Evolutionary conservation across 345 rosid genomes (phyloP).

Genomic region (Theobroma cacao): DNA sequence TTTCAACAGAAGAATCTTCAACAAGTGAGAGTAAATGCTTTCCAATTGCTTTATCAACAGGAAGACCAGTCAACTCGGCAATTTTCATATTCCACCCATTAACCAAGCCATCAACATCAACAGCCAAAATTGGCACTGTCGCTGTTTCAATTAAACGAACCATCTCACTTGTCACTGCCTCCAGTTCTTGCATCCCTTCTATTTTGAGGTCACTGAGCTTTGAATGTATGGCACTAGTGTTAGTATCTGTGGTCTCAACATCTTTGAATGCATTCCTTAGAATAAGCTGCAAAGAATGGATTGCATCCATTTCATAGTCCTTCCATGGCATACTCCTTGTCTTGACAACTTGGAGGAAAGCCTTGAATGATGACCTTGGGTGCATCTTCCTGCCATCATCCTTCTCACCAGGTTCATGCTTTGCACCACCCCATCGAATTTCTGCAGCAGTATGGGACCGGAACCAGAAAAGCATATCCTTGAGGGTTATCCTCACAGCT

Average conservation of each 20-base stretch:
- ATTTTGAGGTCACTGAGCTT: conserved; percentile 71
- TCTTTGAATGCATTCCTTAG: conserved; percentile 80
- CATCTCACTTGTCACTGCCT: conserved; percentile 94
- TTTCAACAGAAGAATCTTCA: conserved; percentile 75
- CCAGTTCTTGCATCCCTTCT: conserved; percentile 82
- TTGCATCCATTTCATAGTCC: conserved; percentile 96
- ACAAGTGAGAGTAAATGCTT: conserved; percentile 76
- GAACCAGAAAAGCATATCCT: conserved; percentile 88
- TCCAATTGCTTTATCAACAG: conserved; percentile 83
- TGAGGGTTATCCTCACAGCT: conserved; percentile 75
- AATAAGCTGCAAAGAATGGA: conserved; percentile 90
- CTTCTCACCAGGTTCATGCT: conserved; percentile 70
- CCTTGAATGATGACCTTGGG: conserved; percentile 93
- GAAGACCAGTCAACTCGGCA: conserved; percentile 80
- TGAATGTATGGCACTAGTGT: conserved; percentile 45
- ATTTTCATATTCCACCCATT: conserved; percentile 96
- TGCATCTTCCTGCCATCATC: conserved; percentile 88
- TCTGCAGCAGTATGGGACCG: conserved; percentile 84
- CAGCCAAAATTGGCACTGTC: conserved; percentile 82
- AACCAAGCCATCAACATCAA: conserved; percentile 76
- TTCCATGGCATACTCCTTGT: conserved; percentile 95
- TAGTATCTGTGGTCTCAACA: conserved; percentile 38
- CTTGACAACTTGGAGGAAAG: conserved; percentile 84
- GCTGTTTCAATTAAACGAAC: conserved; percentile 95
- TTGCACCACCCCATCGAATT: conserved; percentile 94